phyloP scores from a whole-genome alignment of 345 rosid genomes.

The Gossypioides kirkii region DNA sequence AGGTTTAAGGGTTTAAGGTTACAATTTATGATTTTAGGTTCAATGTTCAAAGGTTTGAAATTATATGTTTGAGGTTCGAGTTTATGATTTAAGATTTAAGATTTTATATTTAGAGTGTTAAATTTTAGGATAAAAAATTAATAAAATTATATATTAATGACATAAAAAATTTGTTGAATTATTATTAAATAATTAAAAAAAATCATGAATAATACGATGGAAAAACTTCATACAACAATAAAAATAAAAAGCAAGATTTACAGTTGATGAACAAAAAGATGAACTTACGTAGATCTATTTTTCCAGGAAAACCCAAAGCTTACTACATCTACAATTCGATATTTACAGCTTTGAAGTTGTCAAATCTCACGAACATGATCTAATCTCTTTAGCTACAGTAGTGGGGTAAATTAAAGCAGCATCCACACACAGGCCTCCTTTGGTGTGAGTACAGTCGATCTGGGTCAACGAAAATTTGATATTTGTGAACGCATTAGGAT shows the following conservation, averaged over 20 bases:
- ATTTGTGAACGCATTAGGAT: slow-evolving; percentile 22
- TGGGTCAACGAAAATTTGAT: slow-evolving; percentile 74
- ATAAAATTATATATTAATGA: no score
- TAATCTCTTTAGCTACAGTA: slow-evolving; percentile 32
- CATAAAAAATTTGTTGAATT: no score
- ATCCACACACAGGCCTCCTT: slow-evolving; percentile 89
- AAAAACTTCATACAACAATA: no score
- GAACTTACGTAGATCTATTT: neutral
- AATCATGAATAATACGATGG: no score
- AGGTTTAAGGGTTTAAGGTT: no score
- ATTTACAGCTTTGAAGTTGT: neutral
- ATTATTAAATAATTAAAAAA: no score
- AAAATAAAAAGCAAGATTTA: neutral
- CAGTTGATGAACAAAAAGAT: neutral
- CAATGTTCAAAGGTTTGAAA: no score
- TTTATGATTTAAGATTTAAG: no score
- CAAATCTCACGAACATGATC: slow-evolving; percentile 25
- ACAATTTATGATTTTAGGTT: no score
- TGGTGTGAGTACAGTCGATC: slow-evolving; percentile 91
- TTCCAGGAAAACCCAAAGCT: neutral
- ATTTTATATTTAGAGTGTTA: no score
- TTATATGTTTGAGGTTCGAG: no score
- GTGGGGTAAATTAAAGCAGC: slow-evolving; percentile 57
- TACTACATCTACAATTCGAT: neutral
- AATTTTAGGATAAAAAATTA: no score